phyloP scores from a whole-genome alignment of 2,329 filamentous ascomycete species.

The Penicillium frequentans region DNA sequence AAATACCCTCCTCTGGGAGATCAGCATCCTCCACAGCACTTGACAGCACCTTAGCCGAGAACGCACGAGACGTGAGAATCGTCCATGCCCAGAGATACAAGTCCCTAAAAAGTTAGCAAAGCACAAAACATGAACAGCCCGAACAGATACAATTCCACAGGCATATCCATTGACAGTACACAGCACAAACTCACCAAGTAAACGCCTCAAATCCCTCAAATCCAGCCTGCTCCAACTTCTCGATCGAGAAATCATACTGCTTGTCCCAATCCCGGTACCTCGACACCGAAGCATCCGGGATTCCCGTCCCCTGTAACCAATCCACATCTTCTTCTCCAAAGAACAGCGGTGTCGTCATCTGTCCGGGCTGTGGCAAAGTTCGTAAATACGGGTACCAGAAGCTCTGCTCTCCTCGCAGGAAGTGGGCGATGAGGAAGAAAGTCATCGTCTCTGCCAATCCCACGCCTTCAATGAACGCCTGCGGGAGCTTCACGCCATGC shows the following conservation, averaged over 20 bases:
- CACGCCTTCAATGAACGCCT: constrained; percentile 50
- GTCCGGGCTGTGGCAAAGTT: constrained; percentile 62
- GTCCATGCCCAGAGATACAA: constrained; percentile 49
- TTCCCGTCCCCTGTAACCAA: constrained; percentile 43
- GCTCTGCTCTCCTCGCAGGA: constrained; percentile 57
- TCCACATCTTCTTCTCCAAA: constrained; percentile 63
- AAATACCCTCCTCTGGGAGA: constrained; percentile 60
- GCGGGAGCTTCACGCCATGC: constrained; percentile 47
- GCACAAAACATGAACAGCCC: not conserved
- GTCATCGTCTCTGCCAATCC: constrained; percentile 63
- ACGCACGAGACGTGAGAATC: constrained; percentile 46
- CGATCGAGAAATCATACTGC: constrained; percentile 37
- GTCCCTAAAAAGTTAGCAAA: constrained; percentile 33
- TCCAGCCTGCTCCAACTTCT: constrained; percentile 30
- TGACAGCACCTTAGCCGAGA: constrained; percentile 45
- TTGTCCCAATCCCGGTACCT: constrained; percentile 36
- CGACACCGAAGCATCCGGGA: constrained; percentile 35
- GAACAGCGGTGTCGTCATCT: constrained; percentile 62
- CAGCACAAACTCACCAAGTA: constrained; percentile 38
- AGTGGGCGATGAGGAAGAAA: constrained; percentile 70
- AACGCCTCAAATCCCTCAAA: constrained; percentile 34
- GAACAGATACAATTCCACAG: not conserved
- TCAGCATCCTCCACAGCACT: constrained; percentile 36
- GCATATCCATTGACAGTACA: not conserved
- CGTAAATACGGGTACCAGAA: constrained; percentile 70